Percentiles rank a stretch among this genome's conserved stretches.
These are phyloP conservation scores for Cardiospermum halicacabum DNA, from an alignment of 345 rosid species.

Conservation along the genomic window DNA sequence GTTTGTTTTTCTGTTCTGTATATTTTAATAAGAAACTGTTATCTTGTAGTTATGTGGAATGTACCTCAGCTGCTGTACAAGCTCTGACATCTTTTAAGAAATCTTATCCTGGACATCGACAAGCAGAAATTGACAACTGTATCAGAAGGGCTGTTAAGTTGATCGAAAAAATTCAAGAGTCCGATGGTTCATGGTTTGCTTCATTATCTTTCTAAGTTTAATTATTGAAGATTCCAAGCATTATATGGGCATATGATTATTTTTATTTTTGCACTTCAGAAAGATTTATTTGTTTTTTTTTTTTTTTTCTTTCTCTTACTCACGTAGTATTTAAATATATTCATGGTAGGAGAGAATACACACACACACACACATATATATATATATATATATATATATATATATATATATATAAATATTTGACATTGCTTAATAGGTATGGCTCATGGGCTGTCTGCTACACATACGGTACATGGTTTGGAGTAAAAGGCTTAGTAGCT, in stretches of 20 bases:
- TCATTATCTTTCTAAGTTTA: conserved; percentile 6
- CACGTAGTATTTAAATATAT: too few species aligned
- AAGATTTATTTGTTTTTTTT: conserved; percentile 9
- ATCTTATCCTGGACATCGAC: conserved; percentile 71
- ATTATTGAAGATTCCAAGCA: conserved; percentile 4
- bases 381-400: too few species aligned
- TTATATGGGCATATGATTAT: background rate
- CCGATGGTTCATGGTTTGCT: conserved; percentile 96
- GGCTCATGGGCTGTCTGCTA: conserved; percentile 96
- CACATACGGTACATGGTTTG: conserved; percentile 84
- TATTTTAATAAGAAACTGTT: conserved; percentile 13
- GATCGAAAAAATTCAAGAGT: conserved; percentile 63
- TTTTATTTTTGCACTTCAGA: conserved; percentile 1
- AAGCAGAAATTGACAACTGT: conserved; percentile 65
- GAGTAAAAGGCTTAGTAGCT: conserved; percentile 71
- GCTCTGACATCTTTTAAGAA: conserved; percentile 67
- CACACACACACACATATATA: too few species aligned
- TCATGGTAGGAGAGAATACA: too few species aligned
- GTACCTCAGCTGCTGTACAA: conserved; percentile 93
- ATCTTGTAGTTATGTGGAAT: conserved; percentile 74
- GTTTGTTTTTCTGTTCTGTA: conserved; percentile 4
- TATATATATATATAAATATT: too few species aligned
- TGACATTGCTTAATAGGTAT: conserved; percentile 48
- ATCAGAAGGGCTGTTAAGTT: conserved; percentile 60
- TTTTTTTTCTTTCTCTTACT: too few species aligned